phyloP scores from a whole-genome alignment of 768 basidiomycete species.

The Leucocoprinus leucothites region DNA sequence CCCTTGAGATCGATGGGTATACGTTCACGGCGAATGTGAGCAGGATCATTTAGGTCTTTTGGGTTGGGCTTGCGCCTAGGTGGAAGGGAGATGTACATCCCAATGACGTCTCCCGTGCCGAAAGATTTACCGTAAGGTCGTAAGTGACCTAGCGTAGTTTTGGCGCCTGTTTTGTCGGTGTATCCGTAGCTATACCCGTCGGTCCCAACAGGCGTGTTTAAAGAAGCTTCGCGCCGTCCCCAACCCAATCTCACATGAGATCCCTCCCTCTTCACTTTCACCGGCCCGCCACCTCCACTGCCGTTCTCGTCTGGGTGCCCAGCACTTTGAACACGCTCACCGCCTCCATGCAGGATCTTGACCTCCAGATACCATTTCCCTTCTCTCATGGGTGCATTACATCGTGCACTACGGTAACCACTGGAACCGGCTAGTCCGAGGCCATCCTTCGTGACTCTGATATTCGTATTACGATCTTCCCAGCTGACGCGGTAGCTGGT shows the following conservation, averaged over 20 bases:
- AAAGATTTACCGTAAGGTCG: slow-evolving; percentile 75
- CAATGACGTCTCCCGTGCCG: slow-evolving; percentile 82
- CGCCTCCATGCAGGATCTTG: slow-evolving; percentile 71
- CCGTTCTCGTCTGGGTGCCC: slow-evolving; percentile 4
- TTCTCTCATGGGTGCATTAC: slow-evolving; percentile 84
- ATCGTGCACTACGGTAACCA: slow-evolving; percentile 87
- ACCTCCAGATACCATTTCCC: slow-evolving; percentile 97
- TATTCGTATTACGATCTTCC: slow-evolving; percentile 86
- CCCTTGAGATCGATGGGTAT: slow-evolving; percentile 94
- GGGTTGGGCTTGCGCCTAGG: slow-evolving; percentile 52
- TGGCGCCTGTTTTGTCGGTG: slow-evolving; percentile 91
- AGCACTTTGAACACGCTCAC: slow-evolving; percentile 34
- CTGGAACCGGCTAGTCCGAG: slow-evolving; percentile 74
- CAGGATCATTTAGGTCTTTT: slow-evolving; percentile 74
- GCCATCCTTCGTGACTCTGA: slow-evolving; percentile 79
- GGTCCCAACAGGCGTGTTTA: slow-evolving; percentile 89
- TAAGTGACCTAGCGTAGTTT: slow-evolving; percentile 80
- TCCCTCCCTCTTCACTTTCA: slow-evolving; percentile 54
- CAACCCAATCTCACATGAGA: slow-evolving; percentile 85
- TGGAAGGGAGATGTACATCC: slow-evolving; percentile 91
- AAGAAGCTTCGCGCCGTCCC: slow-evolving; percentile 87
- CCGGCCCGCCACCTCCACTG: slow-evolving; percentile 30
- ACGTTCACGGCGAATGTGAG: slow-evolving; percentile 82
- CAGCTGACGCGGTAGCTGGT: slow-evolving; percentile 72
- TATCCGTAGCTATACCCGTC: slow-evolving; percentile 93